Percentiles rank a stretch among this genome's conserved stretches.
Conservation (phyloP, 1,284 basidiomycete genomes). For the Sporisorium sorghi region DNA sequence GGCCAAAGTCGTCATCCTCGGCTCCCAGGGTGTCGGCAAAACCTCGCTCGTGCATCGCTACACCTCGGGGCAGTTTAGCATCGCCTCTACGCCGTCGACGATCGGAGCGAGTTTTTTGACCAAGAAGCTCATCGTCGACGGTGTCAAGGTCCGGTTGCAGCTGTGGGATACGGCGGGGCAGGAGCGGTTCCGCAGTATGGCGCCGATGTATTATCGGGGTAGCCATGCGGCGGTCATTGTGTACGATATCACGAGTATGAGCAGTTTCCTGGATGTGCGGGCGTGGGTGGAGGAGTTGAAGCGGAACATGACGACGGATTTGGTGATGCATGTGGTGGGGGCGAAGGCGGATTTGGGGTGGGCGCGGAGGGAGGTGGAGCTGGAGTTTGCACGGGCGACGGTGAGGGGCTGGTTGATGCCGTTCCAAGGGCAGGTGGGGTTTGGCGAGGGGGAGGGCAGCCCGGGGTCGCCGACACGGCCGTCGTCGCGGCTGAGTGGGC, state of each 20-base stretch:
- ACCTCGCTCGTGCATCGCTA: slow-evolving; percentile 93
- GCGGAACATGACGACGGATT: slow-evolving; percentile 77
- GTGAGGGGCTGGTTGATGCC: slow-evolving; percentile 72
- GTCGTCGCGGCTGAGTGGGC: slow-evolving; percentile 80
- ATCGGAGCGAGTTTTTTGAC: slow-evolving; percentile 95
- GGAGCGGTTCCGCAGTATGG: slow-evolving; percentile 91
- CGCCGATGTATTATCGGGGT: slow-evolving; percentile 99
- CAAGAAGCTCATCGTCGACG: slow-evolving; percentile 90
- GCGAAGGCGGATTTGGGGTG: slow-evolving; percentile 81
- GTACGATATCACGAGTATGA: slow-evolving; percentile 94
- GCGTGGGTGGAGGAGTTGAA: slow-evolving; percentile 92
- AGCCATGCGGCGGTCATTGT: slow-evolving; percentile 94
- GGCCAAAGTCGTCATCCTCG: slow-evolving; percentile 96
- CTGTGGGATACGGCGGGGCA: slow-evolving; percentile 98
- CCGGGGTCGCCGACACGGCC: slow-evolving; percentile 75
- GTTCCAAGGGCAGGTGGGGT: slow-evolving; percentile 1
- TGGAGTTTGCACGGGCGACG: slow-evolving; percentile 78
- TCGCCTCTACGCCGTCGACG: slow-evolving; percentile 74
- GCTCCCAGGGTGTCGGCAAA: slow-evolving; percentile 95
- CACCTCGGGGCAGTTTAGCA: slow-evolving; percentile 77
- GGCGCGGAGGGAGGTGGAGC: slow-evolving; percentile 73
- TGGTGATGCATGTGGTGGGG: slow-evolving; percentile 91
- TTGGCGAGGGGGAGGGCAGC: slow-evolving; percentile 14
- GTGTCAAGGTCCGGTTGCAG: slow-evolving; percentile 82
- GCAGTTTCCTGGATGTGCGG: slow-evolving; percentile 88